phyloP scores from a whole-genome alignment of 345 rosid genomes.

The Eucalyptus microcorys region DNA sequence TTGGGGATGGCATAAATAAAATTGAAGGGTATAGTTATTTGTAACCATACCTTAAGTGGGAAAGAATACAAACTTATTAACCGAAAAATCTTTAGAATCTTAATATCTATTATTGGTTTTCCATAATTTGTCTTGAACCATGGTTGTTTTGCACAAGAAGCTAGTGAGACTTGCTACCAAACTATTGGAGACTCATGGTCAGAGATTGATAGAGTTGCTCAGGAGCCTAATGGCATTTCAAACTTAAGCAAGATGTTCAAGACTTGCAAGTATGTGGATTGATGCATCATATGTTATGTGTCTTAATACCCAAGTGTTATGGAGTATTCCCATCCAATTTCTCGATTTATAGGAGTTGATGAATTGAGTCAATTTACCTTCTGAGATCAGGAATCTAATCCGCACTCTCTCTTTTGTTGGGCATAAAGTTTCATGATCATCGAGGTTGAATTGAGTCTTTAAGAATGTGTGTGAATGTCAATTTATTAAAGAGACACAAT shows the following conservation, averaged over 20 bases:
- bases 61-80: not conserved
- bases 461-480: not conserved
- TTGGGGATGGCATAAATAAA: not conserved
- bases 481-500: not conserved
- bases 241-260: slow-evolving; percentile 46
- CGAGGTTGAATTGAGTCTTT: not conserved
- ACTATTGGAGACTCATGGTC: slow-evolving; percentile 49
- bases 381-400: not conserved
- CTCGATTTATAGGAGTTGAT: not conserved
- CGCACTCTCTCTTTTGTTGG: not conserved
- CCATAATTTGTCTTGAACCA: not conserved
- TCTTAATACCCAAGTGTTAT: not conserved
- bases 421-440: not conserved
- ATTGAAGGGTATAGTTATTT: not conserved
- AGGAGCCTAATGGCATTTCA: slow-evolving; percentile 31
- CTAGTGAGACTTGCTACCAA: slow-evolving; percentile 44
- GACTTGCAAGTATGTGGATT: slow-evolving; percentile 35
- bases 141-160: slow-evolving; percentile 10
- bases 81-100: not conserved
- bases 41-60: not conserved
- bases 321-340: not conserved
- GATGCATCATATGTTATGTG: not conserved
- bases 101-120: not conserved
- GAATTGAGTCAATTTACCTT: not conserved
- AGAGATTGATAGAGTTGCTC: slow-evolving; percentile 43